These are phyloP conservation scores for Paspalum vaginatum DNA, from an alignment of 176 grass and related monocot species.

Conservation along the genomic window DNA sequence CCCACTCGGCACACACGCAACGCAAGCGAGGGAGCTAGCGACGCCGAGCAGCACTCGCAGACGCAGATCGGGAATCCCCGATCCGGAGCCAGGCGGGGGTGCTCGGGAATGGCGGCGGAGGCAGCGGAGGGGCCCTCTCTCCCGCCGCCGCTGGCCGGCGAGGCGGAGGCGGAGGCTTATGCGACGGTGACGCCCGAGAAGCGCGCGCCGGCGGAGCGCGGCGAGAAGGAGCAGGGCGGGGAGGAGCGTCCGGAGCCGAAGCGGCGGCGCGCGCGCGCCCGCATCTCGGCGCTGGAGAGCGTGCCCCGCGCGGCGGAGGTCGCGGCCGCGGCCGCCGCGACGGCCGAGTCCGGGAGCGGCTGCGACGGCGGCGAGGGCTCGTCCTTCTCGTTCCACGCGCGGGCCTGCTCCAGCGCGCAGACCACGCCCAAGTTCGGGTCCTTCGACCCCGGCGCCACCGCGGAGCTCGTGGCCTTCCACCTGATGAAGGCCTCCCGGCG, in stretches of 20 bases:
- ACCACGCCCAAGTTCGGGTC: slow-evolving; percentile 60
- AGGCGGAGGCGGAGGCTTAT: neutral
- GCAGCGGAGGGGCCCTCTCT: neutral
- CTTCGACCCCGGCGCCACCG: slow-evolving; percentile 39
- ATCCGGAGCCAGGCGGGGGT: slow-evolving; percentile 5
- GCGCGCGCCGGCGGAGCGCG: slow-evolving; percentile 14
- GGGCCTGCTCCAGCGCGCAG: slow-evolving; percentile 44
- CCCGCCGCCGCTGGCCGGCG: neutral
- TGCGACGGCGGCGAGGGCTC: neutral
- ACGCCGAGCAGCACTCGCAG: neutral
- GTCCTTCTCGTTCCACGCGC: slow-evolving; percentile 50
- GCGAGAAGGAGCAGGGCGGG: neutral
- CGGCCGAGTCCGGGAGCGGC: neutral
- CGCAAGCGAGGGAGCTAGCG: slow-evolving; percentile 2
- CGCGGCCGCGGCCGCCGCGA: neutral
- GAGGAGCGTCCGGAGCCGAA: slow-evolving; percentile 41
- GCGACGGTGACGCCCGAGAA: slow-evolving; percentile 1
- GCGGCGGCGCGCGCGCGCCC: slow-evolving; percentile 38
- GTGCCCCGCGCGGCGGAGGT: slow-evolving; percentile 29
- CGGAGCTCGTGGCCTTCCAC: slow-evolving; percentile 40
- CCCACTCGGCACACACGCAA: slow-evolving; percentile 27
- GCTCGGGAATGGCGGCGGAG: slow-evolving; percentile 32
- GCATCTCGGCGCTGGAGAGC: slow-evolving; percentile 46
- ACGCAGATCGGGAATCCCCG: slow-evolving; percentile 40
- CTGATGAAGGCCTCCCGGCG: slow-evolving; percentile 11